These are phyloP conservation scores for Zymoseptoria pseudotritici DNA, from an alignment of 2,329 filamentous ascomycete genomes.

Conservation along the genomic window DNA sequence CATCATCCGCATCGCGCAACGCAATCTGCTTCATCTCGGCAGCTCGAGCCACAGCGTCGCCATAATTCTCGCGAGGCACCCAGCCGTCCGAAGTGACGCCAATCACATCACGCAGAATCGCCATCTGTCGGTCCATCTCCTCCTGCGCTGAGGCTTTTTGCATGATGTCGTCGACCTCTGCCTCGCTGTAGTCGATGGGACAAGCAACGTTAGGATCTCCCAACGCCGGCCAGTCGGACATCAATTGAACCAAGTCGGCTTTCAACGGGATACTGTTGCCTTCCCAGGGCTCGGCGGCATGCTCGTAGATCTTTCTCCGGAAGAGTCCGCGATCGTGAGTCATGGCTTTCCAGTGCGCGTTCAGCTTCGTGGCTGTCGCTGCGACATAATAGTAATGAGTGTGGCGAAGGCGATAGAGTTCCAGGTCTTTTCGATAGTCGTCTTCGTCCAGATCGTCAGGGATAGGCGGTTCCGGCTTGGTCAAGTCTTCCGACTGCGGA, in stretches of 20 bases:
- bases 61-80: constrained; percentile 19
- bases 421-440: constrained; percentile 9
- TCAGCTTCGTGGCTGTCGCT: constrained; percentile 10
- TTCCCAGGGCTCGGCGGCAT: constrained; percentile 21
- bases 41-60: constrained; percentile 10
- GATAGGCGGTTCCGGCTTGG: constrained; percentile 10
- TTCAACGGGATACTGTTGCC: constrained; percentile 22
- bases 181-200: constrained; percentile 12
- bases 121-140: constrained; percentile 22
- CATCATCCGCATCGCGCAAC: constrained; percentile 12
- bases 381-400: constrained; percentile 22
- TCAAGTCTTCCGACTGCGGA: constrained; percentile 14
- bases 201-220: constrained; percentile 1
- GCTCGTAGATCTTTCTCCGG: constrained; percentile 13
- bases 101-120: constrained; percentile 13
- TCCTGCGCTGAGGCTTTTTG: constrained; percentile 15
- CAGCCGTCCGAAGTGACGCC: constrained; percentile 19
- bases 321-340: constrained; percentile 9
- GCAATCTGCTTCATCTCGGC: constrained; percentile 21
- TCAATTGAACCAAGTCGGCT: constrained; percentile 14
- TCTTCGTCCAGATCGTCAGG: constrained; percentile 14
- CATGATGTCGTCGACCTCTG: constrained; percentile 18
- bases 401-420: constrained; percentile 18
- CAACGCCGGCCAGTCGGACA: constrained; percentile 4
- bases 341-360: constrained; percentile 17